Conservation (phyloP, 257 asterid species). For the Handroanthus guayacan region DNA sequence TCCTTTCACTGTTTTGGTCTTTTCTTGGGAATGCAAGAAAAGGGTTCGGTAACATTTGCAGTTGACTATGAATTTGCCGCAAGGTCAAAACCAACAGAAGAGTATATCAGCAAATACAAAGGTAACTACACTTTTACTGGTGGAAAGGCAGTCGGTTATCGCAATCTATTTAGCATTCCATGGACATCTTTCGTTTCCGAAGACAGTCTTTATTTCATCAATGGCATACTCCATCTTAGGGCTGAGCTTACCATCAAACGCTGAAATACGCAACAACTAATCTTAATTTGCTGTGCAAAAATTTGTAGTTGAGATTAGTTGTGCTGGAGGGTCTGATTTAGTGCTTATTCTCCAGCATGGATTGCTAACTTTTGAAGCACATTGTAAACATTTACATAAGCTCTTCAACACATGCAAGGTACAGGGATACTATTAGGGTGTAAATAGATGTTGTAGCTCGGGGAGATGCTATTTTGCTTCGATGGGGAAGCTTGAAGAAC, state of each 20-base stretch:
- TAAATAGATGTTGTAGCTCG: conserved; percentile 2
- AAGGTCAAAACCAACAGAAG: conserved; percentile 80
- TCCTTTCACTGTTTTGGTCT: conserved; percentile 89
- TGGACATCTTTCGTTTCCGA: conserved; percentile 89
- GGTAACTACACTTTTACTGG: conserved; percentile 90
- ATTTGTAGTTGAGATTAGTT: not conserved
- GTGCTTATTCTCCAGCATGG: not conserved
- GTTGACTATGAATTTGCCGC: conserved; percentile 94
- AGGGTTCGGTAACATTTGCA: conserved; percentile 79
- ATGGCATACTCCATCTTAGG: conserved; percentile 74
- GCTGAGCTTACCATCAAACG: conserved; percentile 88
- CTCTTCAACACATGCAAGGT: not conserved
- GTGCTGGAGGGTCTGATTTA: not conserved
- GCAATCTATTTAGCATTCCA: conserved; percentile 74
- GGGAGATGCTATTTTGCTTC: conserved; percentile 19
- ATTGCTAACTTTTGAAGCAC: conserved; percentile 22
- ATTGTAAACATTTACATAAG: not conserved
- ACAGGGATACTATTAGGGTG: not conserved
- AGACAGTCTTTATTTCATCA: conserved; percentile 75
- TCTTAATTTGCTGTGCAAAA: not conserved
- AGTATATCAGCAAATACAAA: conserved; percentile 74
- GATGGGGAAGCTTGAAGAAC: not conserved
- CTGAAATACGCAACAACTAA: not conserved
- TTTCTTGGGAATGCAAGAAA: conserved; percentile 93
- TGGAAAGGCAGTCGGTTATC: conserved; percentile 92